phyloP scores from a whole-genome alignment of 2,329 filamentous ascomycete genomes.

The Pseudogymnoascus sp. region DNA sequence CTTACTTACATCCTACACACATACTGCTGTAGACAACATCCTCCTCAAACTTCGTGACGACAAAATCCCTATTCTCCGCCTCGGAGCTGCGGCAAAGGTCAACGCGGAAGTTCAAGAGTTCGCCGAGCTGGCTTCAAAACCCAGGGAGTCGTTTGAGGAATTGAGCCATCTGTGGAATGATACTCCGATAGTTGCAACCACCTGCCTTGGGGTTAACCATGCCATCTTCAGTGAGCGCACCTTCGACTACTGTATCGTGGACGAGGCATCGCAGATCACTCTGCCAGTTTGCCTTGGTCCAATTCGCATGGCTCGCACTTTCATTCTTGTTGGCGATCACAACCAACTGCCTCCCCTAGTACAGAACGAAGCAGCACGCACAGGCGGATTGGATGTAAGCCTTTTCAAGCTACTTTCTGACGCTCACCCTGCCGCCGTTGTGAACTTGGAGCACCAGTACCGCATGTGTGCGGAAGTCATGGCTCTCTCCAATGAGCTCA shows the following conservation, averaged over 20 bases:
- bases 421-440: constrained; percentile 75
- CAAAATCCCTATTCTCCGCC: constrained; percentile 69
- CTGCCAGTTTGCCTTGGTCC: constrained; percentile 89
- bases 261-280: constrained; percentile 96
- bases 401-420: constrained; percentile 92
- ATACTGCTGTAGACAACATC: constrained; percentile 97
- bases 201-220: constrained; percentile 87
- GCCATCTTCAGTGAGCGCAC: constrained; percentile 77
- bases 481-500: constrained; percentile 83
- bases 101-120: constrained; percentile 84
- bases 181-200: constrained; percentile 85
- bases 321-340: constrained; percentile 93
- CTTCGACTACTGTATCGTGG: constrained; percentile 98
- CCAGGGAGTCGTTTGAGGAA: constrained; percentile 71
- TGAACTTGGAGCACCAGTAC: constrained; percentile 91
- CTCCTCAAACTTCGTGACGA: constrained; percentile 80
- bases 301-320: constrained; percentile 84
- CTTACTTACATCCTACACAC: constrained; percentile 88
- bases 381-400: constrained; percentile 82
- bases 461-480: constrained; percentile 98
- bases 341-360: constrained; percentile 93
- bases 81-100: constrained; percentile 77
- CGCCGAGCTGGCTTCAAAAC: constrained; percentile 65
- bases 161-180: constrained; percentile 77
- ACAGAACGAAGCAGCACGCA: constrained; percentile 78